Conservation (phyloP, 1,284 basidiomycete genomes). For the Xerocomus minutiporus region DNA sequence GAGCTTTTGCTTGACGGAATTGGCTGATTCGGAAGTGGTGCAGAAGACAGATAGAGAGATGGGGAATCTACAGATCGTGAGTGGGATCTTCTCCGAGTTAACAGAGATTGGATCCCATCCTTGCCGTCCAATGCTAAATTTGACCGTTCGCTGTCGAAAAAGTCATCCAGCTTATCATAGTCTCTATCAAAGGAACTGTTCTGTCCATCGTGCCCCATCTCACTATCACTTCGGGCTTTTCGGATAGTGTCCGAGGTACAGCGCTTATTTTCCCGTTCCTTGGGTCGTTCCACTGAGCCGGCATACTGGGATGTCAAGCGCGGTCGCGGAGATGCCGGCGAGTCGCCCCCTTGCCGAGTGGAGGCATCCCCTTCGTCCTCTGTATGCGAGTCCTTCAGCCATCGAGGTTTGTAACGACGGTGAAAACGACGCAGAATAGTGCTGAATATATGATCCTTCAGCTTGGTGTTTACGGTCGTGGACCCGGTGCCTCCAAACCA, state of each 20-base stretch:
- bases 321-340: constrained; percentile 34
- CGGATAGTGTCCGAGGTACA: constrained; percentile 42
- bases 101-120: constrained; percentile 23
- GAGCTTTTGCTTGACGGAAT: constrained; percentile 34
- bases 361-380: constrained; percentile 45
- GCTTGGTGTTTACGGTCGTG: constrained; percentile 85
- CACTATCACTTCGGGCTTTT: constrained; percentile 60
- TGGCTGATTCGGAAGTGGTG: constrained; percentile 19
- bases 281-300: constrained; percentile 36
- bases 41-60: constrained; percentile 10
- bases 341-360: constrained; percentile 43
- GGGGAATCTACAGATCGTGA: constrained; percentile 48
- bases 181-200: constrained; percentile 49
- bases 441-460: constrained; percentile 91
- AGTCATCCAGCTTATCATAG: constrained; percentile 29
- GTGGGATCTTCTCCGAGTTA: constrained; percentile 49
- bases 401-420: constrained; percentile 45
- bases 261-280: constrained; percentile 32
- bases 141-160: constrained; percentile 25
- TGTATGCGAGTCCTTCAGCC: constrained; percentile 25
- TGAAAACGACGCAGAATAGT: constrained; percentile 73
- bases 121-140: constrained; percentile 20
- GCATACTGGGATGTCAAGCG: constrained; percentile 35
- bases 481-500: constrained; percentile 85
- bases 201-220: constrained; percentile 33